Conservation (phyloP, 305 asterid genomes). For the Solanum aculeatissimum region DNA sequence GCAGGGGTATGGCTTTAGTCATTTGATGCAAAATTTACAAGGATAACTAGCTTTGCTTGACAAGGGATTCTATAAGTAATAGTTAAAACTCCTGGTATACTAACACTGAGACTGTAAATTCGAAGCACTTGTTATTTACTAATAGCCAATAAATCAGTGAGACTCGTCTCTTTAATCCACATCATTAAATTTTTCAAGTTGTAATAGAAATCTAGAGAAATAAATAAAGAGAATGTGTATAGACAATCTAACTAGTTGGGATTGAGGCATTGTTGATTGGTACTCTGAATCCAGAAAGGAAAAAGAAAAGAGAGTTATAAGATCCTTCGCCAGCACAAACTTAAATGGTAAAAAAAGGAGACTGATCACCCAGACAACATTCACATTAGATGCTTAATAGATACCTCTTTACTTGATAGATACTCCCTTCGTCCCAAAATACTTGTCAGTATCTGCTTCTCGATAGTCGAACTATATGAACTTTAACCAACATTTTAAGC, state of each 20-base stretch:
- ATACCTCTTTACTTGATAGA: neutral
- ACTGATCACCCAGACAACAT: conserved; percentile 17
- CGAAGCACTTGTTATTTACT: neutral
- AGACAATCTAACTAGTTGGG: neutral
- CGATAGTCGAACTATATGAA: neutral
- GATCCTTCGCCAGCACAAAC: neutral
- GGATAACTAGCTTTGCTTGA: neutral
- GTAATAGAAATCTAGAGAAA: neutral
- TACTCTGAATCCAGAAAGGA: neutral
- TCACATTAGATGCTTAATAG: neutral
- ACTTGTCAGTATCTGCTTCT: neutral
- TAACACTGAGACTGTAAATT: neutral
- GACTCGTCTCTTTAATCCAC: neutral
- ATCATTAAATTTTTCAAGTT: neutral
- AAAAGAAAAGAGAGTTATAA: neutral
- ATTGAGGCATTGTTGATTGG: neutral
- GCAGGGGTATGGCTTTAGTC: neutral
- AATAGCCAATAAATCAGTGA: neutral
- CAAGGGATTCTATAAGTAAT: neutral
- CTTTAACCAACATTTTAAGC: neutral
- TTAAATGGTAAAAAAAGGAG: neutral
- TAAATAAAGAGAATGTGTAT: neutral
- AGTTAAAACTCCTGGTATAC: neutral
- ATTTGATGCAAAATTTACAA: neutral
- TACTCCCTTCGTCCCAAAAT: neutral